These are phyloP conservation scores for Allomyces arbusculus DNA, from an alignment of 192 early-diverging fungal species.

Conservation along the genomic window DNA sequence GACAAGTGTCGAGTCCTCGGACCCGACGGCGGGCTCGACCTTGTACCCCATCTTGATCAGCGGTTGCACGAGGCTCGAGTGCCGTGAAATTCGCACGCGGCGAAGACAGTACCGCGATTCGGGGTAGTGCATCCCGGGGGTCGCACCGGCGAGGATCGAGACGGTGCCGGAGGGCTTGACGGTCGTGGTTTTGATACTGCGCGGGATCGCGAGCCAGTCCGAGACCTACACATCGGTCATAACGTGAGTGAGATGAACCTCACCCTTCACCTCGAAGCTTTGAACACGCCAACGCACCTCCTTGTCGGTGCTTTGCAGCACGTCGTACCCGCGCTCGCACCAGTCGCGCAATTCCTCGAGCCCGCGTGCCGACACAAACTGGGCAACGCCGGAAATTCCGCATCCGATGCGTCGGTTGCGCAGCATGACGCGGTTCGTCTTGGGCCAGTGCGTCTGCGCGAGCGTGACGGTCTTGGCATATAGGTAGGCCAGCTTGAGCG, in stretches of 20 bases:
- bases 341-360: constrained; percentile 1
- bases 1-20: constrained; percentile 12
- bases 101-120: constrained; percentile 26
- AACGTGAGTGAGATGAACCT: constrained; percentile 9
- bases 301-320: neutral
- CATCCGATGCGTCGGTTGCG: constrained; percentile 25
- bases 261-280: no score
- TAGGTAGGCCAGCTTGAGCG: constrained; percentile 18
- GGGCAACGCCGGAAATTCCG: constrained; percentile 20
- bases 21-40: constrained; percentile 15
- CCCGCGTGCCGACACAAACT: constrained; percentile 18
- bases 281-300: no score
- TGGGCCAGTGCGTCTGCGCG: constrained; percentile 19
- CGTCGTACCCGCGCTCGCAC: constrained; percentile 1
- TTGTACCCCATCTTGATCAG: constrained; percentile 12
- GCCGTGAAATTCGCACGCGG: constrained; percentile 16
- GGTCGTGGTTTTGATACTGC: constrained; percentile 21
- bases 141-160: constrained; percentile 23
- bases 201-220: constrained; percentile 16
- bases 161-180: constrained; percentile 25
- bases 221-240: constrained; percentile 13
- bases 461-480: constrained; percentile 28
- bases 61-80: constrained; percentile 9
- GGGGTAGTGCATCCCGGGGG: constrained; percentile 28
- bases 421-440: constrained; percentile 22